A percentile compares a stretch with the other conserved stretches of the same genome.
Evolutionary conservation across 306 rosid genomes (phyloP).

Genomic region (Lathyrus aphaca): DNA sequence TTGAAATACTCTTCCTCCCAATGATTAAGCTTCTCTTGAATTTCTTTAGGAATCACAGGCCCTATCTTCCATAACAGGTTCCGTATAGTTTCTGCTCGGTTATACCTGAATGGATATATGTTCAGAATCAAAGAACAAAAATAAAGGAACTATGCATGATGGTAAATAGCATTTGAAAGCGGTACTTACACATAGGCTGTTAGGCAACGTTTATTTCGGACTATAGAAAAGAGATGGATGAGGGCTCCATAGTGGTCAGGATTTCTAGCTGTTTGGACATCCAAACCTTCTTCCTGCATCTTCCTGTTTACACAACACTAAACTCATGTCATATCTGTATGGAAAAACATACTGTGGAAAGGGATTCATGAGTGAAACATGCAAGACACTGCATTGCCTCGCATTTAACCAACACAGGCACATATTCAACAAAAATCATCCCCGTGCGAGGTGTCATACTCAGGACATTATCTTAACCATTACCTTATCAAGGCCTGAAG

Average conservation of each 20-base stretch:
- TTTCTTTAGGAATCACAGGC: slow-evolving; percentile 67
- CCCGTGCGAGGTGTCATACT: not conserved
- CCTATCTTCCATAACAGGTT: slow-evolving; percentile 86
- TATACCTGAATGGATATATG: slow-evolving; percentile 54
- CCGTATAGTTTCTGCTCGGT: slow-evolving; percentile 66
- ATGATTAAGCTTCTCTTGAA: slow-evolving; percentile 75
- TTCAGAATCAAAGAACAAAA: slow-evolving; percentile 16
- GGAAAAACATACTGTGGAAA: slow-evolving; percentile 1
- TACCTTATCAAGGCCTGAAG: slow-evolving; percentile 57
- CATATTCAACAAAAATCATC: not conserved
- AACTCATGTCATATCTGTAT: slow-evolving; percentile 1
- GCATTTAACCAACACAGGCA: slow-evolving; percentile 1
- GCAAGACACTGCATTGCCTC: not conserved
- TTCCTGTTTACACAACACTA: slow-evolving; percentile 55
- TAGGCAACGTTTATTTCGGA: slow-evolving; percentile 86
- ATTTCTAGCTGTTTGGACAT: slow-evolving; percentile 77
- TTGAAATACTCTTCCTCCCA: slow-evolving; percentile 72
- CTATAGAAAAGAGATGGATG: slow-evolving; percentile 84
- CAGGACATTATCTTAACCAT: not conserved
- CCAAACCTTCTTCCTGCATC: slow-evolving; percentile 82
- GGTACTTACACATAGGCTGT: slow-evolving; percentile 71
- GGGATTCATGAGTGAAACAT: slow-evolving; percentile 15
- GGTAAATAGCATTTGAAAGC: slow-evolving; percentile 30
- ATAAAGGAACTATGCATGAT: not conserved
- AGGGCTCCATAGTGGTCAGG: slow-evolving; percentile 86